Conservation (phyloP, 2,329 filamentous ascomycete species). For the Pezicula carpinea region DNA sequence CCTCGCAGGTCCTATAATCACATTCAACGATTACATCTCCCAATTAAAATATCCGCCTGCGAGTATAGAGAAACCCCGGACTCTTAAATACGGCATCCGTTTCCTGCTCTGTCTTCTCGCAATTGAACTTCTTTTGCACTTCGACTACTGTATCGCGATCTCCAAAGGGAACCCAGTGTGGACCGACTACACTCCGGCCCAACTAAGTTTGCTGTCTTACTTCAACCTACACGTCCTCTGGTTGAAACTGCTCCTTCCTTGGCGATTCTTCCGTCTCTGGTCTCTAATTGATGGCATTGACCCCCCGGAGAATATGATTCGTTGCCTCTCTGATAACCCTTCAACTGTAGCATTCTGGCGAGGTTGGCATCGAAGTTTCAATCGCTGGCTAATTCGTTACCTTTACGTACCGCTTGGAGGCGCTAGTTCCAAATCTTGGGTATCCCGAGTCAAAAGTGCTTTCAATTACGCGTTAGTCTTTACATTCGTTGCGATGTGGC, state of each 20-base stretch:
- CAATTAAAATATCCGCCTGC: conserved; percentile 72
- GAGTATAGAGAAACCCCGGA: conserved; percentile 67
- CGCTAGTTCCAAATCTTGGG: conserved; percentile 42
- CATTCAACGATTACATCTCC: conserved; percentile 96
- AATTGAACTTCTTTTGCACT: conserved; percentile 92
- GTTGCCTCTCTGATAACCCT: conserved; percentile 94
- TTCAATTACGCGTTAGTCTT: conserved; percentile 81
- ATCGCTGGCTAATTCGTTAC: conserved; percentile 91
- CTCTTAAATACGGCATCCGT: conserved; percentile 74
- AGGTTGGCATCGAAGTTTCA: conserved; percentile 91
- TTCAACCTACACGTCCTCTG: conserved; percentile 98
- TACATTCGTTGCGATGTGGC: conserved; percentile 96
- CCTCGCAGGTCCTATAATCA: conserved; percentile 86
- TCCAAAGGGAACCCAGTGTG: conserved; percentile 75
- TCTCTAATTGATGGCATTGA: conserved; percentile 85
- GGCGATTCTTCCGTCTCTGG: conserved; percentile 99
- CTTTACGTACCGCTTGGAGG: conserved; percentile 91
- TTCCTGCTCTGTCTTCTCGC: conserved; percentile 75
- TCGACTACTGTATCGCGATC: conserved; percentile 90
- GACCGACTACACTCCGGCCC: conserved; percentile 77
- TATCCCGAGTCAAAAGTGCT: conserved; percentile 52
- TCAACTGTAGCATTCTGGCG: conserved; percentile 91
- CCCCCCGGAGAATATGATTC: conserved; percentile 96
- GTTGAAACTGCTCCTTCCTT: conserved; percentile 93
- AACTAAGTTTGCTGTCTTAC: conserved; percentile 85